Base-by-base conservation (phyloP, 2,329 filamentous ascomycete genomes). In the Cryphonectria japonica region DNA sequence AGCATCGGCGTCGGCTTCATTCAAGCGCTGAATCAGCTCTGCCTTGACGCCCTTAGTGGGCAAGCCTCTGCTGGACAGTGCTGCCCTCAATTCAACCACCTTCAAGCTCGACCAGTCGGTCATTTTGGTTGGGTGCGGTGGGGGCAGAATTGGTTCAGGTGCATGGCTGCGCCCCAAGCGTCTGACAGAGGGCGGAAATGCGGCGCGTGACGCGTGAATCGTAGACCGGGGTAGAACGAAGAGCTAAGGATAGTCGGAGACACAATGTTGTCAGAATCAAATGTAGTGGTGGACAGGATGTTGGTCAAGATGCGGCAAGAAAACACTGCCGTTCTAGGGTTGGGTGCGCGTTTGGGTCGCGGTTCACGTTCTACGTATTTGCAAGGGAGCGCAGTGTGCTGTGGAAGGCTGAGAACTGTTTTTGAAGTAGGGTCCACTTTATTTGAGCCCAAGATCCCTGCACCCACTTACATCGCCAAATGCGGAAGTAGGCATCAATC, bases 51-150 rank as follows among this genome's bases (percentile, higher is more conserved):
- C 93, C 34, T 88, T 87, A 73, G 89, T 87, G 7, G 89, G 83
- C 54, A 95, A 86, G n/a, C 90, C 89, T 74, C 92, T 88, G 71
- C 84, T 85, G 81, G 93, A 94, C 59, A 95, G 85, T 83, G 94
- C 92, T 32, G 88, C 88, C 80, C 91, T 92, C 71, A 95, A 86
- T 77, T 94, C 91, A 46, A 90, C 85, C 73, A 95, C 93, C 82
- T 93, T 95, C 77, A 91, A 86, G 80, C 83, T 86, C 73, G 80
- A 81, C 83, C 85, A 89, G 75, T 88, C 86, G 67, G 82, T 80
- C 84, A 86, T 87, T 73, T 72, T 81, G 75, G 74, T 66, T 70
- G 75, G 71, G 46, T 65, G 66, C 50, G 66, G 34, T 61, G 67
- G 50, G 68, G 32, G 34, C 65, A 39, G 16, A 50, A 62, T 26